Conservation (phyloP, 306 rosid species). For the Canavalia gladiata region DNA sequence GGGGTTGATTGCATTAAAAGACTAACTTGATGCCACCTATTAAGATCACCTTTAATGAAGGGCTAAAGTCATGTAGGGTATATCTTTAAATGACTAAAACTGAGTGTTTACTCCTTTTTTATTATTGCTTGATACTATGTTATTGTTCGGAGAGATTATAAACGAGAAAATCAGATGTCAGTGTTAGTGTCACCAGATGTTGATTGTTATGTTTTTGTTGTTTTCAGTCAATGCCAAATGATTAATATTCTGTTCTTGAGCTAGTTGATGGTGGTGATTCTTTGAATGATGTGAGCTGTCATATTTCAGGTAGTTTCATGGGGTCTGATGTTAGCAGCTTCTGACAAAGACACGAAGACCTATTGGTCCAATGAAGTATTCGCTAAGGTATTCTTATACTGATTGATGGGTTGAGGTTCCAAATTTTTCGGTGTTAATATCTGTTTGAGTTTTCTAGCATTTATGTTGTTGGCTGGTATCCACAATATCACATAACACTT, state of each 20-base stretch:
- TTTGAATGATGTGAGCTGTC: slow-evolving; percentile 37
- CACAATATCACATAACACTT: slow-evolving; percentile 39
- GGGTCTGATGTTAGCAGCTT: slow-evolving; percentile 72
- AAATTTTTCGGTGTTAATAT: slow-evolving; percentile 1
- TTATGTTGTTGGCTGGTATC: slow-evolving; percentile 28
- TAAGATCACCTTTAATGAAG: background rate
- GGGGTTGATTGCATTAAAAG: background rate
- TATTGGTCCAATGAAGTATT: slow-evolving; percentile 76
- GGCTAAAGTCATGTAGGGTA: background rate
- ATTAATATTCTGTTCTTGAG: slow-evolving; percentile 33
- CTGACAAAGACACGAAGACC: slow-evolving; percentile 60
- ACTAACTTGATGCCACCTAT: slow-evolving; percentile 1
- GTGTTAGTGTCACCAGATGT: slow-evolving; percentile 17
- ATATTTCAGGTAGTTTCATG: slow-evolving; percentile 77
- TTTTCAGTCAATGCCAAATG: slow-evolving; percentile 35
- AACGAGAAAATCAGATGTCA: slow-evolving; percentile 12
- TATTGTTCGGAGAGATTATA: background rate
- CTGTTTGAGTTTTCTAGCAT: slow-evolving; percentile 42
- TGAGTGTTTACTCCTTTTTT: background rate
- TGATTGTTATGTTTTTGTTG: background rate
- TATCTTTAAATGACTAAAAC: slow-evolving; percentile 16
- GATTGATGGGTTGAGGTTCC: background rate
- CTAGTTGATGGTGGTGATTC: background rate
- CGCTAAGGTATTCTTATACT: slow-evolving; percentile 63
- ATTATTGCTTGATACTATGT: background rate